Evolutionary conservation across 164 flowering plant species (phyloP), one percentile per base, ranked within the genome.

Genomic region (Berberis thunbergii): DNA sequence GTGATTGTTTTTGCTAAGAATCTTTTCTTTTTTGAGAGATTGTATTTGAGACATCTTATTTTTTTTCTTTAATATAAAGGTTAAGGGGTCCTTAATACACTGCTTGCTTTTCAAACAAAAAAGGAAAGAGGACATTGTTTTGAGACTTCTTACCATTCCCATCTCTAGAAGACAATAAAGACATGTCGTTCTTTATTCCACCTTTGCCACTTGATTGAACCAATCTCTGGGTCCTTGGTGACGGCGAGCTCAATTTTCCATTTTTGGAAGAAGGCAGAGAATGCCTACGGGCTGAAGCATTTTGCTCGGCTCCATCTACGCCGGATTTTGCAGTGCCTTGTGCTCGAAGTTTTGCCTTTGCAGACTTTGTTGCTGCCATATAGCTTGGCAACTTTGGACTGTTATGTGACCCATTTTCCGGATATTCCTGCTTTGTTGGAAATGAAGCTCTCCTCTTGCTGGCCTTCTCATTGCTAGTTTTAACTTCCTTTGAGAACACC

Each of bases 301-400:
- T 79, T 62, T 78, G 85, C 60, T 85, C 89, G 53, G 58, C 58
- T 38, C 55, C 74, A 57, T 84, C 89, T n/a, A 66, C 75, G 49
- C 69, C 74, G 62, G 81, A 67, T 61, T 77, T 71, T 12, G 85
- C 80, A 7, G 87, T 81, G 53, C 85, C 80, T 73, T 80, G 86
- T 43, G 67, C 82, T 54, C 86, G 78, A 53, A 85, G 78, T 78
- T 84, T 87, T 54, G 94, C 94, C 76, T 87, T 87, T 45, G 90
- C 88, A 70, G 94, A 87, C 79, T 82, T 77, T 69, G 94, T 87
- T 66, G 87, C 81, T 48, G 83, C 83, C 94, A 87, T 87, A 67
- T 87, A 94, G 74, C 99, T 94, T 45, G 99, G 99, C 63, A 91
- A 26, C 4, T 78, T 72, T 43, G 93, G 86, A 68, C 79, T 80